Base-by-base conservation (phyloP, 2,329 filamentous ascomycete species). In the Pestalotiopsis sp. region DNA sequence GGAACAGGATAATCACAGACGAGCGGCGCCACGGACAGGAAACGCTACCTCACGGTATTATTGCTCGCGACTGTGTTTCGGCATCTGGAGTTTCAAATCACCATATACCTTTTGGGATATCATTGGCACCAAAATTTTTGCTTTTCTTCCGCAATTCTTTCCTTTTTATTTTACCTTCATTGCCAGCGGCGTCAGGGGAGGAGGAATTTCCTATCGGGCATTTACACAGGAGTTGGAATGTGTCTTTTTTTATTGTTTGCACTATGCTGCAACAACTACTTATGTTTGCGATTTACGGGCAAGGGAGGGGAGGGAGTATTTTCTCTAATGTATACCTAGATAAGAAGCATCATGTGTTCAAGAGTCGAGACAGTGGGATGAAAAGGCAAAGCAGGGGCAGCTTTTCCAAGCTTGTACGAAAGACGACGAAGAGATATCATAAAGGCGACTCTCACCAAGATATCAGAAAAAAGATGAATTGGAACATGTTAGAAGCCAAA, bases 11-110 rank as follows among this genome's bases (percentile, higher is more conserved):
- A 66, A 39, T 57, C 61, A 56, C 39, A 63, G 58, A 56, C 23
- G 27, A 59, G 14, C 20, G 25, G 64, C 14, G 57, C 36, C 20
- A 61, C 39, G 49, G 49, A 67, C 36, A 64, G 52, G 59, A 60
- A 39, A 14, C 45, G 59, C 62, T 64, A 45, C 68, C 68, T 67
- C 68, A 64, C 60, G 64, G 64, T 56, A 67, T 25, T 64, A 64
- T 31, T 13, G 31, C 64, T 66, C 23, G 66, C 68, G 59, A 64
- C 58, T 59, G 64, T 20, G n/a, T 58, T 38, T 41, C 4, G 27
- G 17, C 25, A 64, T 20, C 23, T 31, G 64, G 49, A 57, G 45
- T 38, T 36, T 20, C 36, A 20, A 63, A 27, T 66, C 64, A 38
- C 45, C 52, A 52, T 38, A 66, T 58, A 66, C 64, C 52, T 57